These are phyloP conservation scores for Candida glucosophila DNA, from an alignment of 1,139 yeast species.

Conservation along the genomic window DNA sequence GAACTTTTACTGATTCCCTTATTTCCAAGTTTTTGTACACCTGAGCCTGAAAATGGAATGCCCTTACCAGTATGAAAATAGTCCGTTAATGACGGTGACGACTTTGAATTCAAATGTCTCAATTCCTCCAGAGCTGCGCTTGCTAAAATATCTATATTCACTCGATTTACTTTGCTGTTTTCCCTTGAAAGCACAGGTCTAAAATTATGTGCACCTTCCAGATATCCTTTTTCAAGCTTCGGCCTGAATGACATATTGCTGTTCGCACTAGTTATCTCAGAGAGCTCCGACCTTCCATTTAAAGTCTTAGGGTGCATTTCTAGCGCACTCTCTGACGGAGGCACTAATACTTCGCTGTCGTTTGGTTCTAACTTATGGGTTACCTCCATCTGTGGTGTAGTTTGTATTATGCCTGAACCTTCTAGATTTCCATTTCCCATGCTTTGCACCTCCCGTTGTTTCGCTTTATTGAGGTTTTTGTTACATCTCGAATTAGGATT, in stretches of 20 bases:
- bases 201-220: background rate
- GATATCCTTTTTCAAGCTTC: no score
- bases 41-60: constrained; percentile 4
- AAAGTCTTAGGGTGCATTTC: background rate
- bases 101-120: constrained; percentile 43
- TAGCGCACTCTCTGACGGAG: background rate
- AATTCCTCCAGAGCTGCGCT: constrained; percentile 78
- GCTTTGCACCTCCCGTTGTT: background rate
- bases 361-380: no score
- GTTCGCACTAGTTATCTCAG: background rate
- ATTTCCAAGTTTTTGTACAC: background rate
- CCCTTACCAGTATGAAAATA: constrained; percentile 34
- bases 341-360: no score
- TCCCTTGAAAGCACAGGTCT: no score
- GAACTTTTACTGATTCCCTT: constrained; percentile 2
- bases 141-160: constrained; percentile 71
- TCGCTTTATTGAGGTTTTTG: constrained; percentile 23
- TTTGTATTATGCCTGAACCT: no score
- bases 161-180: constrained; percentile 14
- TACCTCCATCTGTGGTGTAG: no score
- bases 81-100: constrained; percentile 58
- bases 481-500: constrained; percentile 66
- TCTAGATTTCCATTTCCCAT: background rate
- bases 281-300: no score
- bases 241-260: background rate